phyloP scores from a whole-genome alignment of 75 land plant genomes.

The Isoetes taiwanensis region DNA sequence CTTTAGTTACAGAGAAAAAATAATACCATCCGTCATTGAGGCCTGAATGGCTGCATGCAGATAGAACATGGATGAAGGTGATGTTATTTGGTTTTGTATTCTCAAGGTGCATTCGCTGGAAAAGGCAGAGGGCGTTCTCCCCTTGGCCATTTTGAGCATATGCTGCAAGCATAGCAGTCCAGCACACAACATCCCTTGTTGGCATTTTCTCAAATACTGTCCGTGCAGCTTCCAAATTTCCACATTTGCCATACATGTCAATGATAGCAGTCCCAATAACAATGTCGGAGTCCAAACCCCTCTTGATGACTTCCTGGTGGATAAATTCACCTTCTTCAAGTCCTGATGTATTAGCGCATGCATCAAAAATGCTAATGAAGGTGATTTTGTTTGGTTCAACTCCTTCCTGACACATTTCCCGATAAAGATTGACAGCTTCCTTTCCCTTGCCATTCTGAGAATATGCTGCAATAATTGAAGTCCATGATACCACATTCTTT shows the following conservation, averaged over 20 bases:
- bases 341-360: conserved; percentile 38
- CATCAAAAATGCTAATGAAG: conserved; percentile 26
- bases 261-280: conserved; percentile 19
- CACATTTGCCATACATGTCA: conserved; percentile 27
- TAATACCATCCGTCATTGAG: conserved; percentile 11
- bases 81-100: conserved; percentile 20
- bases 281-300: neutral
- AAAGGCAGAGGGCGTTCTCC: conserved; percentile 10
- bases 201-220: conserved; percentile 5
- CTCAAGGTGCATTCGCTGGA: conserved; percentile 22
- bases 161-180: conserved; percentile 20
- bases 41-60: conserved; percentile 32
- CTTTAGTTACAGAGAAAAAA: conserved; percentile 12
- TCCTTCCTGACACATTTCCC: conserved; percentile 7
- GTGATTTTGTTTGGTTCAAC: conserved; percentile 34
- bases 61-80: conserved; percentile 33
- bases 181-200: conserved; percentile 7
- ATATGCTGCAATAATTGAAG: conserved; percentile 16
- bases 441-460: conserved; percentile 10
- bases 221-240: conserved; percentile 14
- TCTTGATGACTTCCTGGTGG: conserved; percentile 9
- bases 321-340: conserved; percentile 28
- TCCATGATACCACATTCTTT: conserved; percentile 15
- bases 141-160: conserved; percentile 21
- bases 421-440: conserved; percentile 9